These are phyloP conservation scores for Ganoderma meredithae DNA, from an alignment of 1,284 basidiomycete species.

Conservation along the genomic window DNA sequence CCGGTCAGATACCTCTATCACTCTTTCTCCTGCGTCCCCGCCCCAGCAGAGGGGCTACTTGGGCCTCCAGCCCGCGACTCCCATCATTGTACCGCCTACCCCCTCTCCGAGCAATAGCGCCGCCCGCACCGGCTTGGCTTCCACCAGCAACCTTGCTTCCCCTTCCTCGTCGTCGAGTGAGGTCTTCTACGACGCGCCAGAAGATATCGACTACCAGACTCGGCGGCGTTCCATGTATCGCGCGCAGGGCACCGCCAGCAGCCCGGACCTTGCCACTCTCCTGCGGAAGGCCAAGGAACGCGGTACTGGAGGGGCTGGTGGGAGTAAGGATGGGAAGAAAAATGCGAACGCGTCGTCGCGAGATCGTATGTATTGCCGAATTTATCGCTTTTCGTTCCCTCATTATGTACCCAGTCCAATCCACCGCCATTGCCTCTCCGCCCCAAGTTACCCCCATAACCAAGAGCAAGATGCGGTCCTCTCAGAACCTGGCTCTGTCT, in stretches of 20 bases:
- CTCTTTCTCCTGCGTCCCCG: conserved; percentile 37
- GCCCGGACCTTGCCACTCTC: conserved; percentile 87
- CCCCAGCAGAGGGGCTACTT: conserved; percentile 40
- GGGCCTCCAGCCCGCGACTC: conserved; percentile 50
- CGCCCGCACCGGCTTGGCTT: conserved; percentile 37
- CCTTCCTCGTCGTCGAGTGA: conserved; percentile 55
- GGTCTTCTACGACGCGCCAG: conserved; percentile 63
- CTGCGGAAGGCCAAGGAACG: conserved; percentile 81
- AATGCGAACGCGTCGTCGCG: conserved; percentile 61
- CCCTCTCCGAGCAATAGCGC: conserved; percentile 47
- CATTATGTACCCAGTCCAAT: conserved; percentile 25
- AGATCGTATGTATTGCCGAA: conserved; percentile 26
- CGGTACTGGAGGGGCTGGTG: conserved; percentile 48
- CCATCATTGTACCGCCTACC: conserved; percentile 65
- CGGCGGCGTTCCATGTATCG: conserved; percentile 87
- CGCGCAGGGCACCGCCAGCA: conserved; percentile 86
- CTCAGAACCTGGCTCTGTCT: conserved; percentile 27
- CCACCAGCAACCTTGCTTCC: conserved; percentile 43
- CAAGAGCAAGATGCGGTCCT: conserved; percentile 32
- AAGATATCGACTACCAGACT: conserved; percentile 68
- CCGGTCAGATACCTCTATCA: conserved; percentile 43
- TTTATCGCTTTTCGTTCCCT: conserved; percentile 6
- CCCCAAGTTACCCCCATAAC: conserved; percentile 32
- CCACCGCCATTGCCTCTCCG: conserved; percentile 19
- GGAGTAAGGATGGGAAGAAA: conserved; percentile 51